Base-by-base conservation (phyloP, 257 asterid species). In the Scutellaria minor region DNA sequence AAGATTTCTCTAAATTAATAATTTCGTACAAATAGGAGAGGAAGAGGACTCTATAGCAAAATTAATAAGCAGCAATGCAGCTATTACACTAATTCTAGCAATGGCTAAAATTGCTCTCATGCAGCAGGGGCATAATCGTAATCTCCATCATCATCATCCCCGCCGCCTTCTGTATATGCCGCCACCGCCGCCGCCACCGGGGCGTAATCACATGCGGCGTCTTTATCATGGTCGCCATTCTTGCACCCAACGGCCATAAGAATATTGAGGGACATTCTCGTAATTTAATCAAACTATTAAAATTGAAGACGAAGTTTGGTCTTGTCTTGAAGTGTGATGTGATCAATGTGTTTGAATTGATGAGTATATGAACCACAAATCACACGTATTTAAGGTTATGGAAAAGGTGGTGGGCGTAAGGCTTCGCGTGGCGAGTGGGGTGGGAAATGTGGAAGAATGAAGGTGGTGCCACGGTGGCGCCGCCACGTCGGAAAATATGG, bases 391-490 rank as follows among this genome's bases (percentile, higher is more conserved):
- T 62, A 39, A 37, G 77, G 46, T 12, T 50, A 24, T 35, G 14
- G 15, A 39, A 61, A 61, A 12, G 27, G 45, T 61, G 41, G 46
- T 3, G 51, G 67, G 67, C 35, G 10, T 61, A 42, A 22, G 66
- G 18, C 42, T 10, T 60, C 75, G 44, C 70, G 63, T 71, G 76
- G 70, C 24, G 40, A 20, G 9, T n/a, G 3, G 44, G 74, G 44
- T 13, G 56, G 5, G 51, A 40, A 52, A 42, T 52, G 71, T 50
- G 75, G 24, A 14, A 18, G 10, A 6, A 41, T 22, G 44, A 39
- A 64, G 60, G 73, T 48, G 65, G 48, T 12, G 40, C 64, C 52
- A 55, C 11, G 66, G 48, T 64, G 81, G 75, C 70, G 56, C 68
- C 61, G 75, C 78, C 75, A 66, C 75, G 70, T 66, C 51, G 68